Evolutionary conservation across 495 filamentous ascomycete species (phyloP).

Genomic region (Hypoxylon subgilvum): DNA sequence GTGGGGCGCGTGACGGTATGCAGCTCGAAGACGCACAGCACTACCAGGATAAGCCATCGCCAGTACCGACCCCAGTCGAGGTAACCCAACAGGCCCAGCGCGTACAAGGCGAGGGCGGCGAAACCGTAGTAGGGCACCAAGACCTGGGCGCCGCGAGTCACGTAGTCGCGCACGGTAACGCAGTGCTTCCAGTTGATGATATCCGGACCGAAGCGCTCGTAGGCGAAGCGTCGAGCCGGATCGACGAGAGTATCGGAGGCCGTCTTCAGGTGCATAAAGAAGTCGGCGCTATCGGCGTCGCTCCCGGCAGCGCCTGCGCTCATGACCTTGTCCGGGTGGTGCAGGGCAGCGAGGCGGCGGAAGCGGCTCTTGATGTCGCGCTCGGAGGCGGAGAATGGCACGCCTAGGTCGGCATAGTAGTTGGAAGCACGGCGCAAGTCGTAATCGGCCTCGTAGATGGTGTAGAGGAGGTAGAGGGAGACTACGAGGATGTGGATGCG

Average conservation of each 20-base stretch:
- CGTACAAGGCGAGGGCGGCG: slow-evolving; percentile 66
- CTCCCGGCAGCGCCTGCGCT: slow-evolving; percentile 23
- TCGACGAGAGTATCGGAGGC: slow-evolving; percentile 84
- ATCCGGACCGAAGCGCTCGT: slow-evolving; percentile 87
- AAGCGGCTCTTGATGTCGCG: slow-evolving; percentile 83
- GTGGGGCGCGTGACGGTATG: slow-evolving; percentile 72
- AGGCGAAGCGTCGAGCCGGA: slow-evolving; percentile 83
- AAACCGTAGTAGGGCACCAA: slow-evolving; percentile 69
- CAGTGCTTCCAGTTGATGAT: slow-evolving; percentile 71
- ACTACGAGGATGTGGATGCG: slow-evolving; percentile 84
- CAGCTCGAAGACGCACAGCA: slow-evolving; percentile 74
- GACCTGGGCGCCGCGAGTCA: slow-evolving; percentile 66
- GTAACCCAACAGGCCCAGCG: slow-evolving; percentile 77
- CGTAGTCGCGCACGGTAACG: slow-evolving; percentile 74
- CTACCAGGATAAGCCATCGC: slow-evolving; percentile 79
- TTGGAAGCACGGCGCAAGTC: slow-evolving; percentile 70
- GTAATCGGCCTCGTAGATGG: slow-evolving; percentile 90
- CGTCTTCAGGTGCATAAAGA: slow-evolving; percentile 81
- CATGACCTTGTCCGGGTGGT: slow-evolving; percentile 87
- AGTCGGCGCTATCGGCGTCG: slow-evolving; percentile 56
- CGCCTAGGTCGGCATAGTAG: slow-evolving; percentile 77
- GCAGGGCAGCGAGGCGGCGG: slow-evolving; percentile 78
- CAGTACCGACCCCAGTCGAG: slow-evolving; percentile 86
- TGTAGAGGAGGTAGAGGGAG: slow-evolving; percentile 83
- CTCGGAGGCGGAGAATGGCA: slow-evolving; percentile 71